These are phyloP conservation scores for Myrica gale DNA, from an alignment of 306 rosid species.

Conservation along the genomic window DNA sequence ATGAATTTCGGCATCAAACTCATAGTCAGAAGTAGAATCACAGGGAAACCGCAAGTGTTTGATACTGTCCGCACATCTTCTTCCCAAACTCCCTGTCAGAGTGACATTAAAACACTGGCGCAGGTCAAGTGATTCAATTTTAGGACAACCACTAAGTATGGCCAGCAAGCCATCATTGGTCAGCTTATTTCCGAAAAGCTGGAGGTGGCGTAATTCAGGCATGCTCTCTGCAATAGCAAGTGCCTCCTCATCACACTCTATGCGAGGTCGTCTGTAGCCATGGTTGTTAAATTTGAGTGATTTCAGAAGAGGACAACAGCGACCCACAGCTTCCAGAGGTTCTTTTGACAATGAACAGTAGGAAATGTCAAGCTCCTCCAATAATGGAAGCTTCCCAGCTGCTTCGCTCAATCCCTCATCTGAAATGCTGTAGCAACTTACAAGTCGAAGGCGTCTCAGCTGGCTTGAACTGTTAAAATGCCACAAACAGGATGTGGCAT, in stretches of 20 bases:
- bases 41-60: constrained; percentile 43
- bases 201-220: constrained; percentile 54
- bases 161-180: constrained; percentile 54
- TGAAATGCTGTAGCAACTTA: constrained; percentile 38
- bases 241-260: constrained; percentile 42
- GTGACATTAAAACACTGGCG: constrained; percentile 48
- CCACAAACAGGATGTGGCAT: neutral
- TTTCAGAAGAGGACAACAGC: constrained; percentile 45
- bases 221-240: constrained; percentile 45
- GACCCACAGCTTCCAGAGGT: constrained; percentile 51
- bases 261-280: constrained; percentile 4
- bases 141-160: constrained; percentile 63
- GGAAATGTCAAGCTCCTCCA: constrained; percentile 66
- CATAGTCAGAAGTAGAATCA: constrained; percentile 41
- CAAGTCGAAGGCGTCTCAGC: constrained; percentile 43
- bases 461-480: constrained; percentile 40
- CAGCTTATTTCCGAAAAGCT: constrained; percentile 55
- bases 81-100: constrained; percentile 37
- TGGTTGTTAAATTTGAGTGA: constrained; percentile 43
- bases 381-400: constrained; percentile 41
- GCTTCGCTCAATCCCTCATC: constrained; percentile 46
- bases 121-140: constrained; percentile 65
- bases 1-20: constrained; percentile 14
- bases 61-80: constrained; percentile 43
- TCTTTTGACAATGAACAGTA: constrained; percentile 27